These are phyloP conservation scores for Aspergillus udagawae DNA, from an alignment of 2,329 filamentous ascomycete species.

Conservation along the genomic window DNA sequence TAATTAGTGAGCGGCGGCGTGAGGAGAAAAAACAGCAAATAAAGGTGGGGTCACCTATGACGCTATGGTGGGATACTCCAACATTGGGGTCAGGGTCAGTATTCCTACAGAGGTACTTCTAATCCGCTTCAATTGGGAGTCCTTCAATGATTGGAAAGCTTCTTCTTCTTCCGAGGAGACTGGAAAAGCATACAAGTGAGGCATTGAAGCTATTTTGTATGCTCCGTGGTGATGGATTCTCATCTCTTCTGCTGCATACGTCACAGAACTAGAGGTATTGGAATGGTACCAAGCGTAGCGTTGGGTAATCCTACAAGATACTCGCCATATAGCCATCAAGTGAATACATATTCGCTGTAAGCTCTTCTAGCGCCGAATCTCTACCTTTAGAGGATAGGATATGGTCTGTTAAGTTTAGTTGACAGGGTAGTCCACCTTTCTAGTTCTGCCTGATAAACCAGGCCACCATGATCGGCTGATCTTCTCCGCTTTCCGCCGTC, in stretches of 20 bases:
- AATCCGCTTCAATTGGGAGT: neutral
- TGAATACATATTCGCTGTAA: too few species aligned
- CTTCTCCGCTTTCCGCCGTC: neutral
- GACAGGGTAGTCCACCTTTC: too few species aligned
- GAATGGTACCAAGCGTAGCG: too few species aligned
- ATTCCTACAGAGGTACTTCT: neutral
- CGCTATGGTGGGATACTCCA: constrained; percentile 7
- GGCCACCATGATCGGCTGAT: neutral
- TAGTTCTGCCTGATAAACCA: neutral
- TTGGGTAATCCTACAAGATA: too few species aligned
- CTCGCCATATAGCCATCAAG: too few species aligned
- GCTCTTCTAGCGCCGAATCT: too few species aligned
- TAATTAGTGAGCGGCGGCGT: constrained; percentile 3
- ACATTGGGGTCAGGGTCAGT: neutral
- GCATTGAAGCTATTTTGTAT: neutral
- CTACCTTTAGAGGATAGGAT: too few species aligned
- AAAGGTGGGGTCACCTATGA: constrained; percentile 17
- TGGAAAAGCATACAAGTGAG: neutral
- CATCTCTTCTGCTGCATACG: too few species aligned
- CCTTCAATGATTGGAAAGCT: neutral
- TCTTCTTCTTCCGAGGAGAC: neutral
- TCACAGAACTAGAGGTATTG: too few species aligned
- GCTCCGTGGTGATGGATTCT: neutral
- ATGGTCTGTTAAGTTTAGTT: too few species aligned
- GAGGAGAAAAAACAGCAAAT: constrained; percentile 10